Percentiles rank a stretch among this genome's conserved stretches.
phyloP scores from a whole-genome alignment of 306 rosid genomes.

The Sphenostylis stenocarpa region DNA sequence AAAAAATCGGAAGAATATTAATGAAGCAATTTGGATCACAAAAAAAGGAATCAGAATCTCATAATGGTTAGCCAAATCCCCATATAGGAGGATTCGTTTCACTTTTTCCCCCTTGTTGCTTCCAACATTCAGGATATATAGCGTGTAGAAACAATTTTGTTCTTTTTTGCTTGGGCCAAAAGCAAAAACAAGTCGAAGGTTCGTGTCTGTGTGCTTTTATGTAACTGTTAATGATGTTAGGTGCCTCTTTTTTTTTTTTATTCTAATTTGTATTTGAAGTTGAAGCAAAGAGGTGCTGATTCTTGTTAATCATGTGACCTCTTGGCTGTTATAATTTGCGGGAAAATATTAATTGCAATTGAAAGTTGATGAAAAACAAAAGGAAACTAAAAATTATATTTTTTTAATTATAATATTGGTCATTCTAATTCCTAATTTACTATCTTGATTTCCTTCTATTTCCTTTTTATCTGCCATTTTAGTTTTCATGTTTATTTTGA shows the following conservation, averaged over 20 bases:
- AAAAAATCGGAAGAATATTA: constrained; percentile 14
- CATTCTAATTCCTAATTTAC: no score
- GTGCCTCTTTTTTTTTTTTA: background rate
- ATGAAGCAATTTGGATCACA: constrained; percentile 8
- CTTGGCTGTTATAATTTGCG: no score
- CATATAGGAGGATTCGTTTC: background rate
- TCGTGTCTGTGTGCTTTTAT: background rate
- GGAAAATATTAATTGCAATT: background rate
- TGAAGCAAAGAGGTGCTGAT: background rate
- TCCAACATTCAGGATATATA: background rate
- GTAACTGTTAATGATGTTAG: background rate
- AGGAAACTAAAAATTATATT: background rate
- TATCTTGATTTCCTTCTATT: no score
- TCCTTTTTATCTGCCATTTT: no score
- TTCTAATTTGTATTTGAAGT: background rate
- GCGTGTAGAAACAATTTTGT: background rate
- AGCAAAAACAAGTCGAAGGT: constrained; percentile 6
- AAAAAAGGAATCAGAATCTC: constrained; percentile 15
- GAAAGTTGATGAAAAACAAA: background rate
- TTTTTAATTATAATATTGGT: background rate
- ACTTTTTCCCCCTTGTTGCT: background rate
- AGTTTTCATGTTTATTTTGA: no score
- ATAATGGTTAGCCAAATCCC: constrained; percentile 3
- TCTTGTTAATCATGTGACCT: background rate
- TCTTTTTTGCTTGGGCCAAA: background rate